Base-by-base conservation (phyloP, 108 stramenopile species). In the Fistulifera pelliculosa region DNA sequence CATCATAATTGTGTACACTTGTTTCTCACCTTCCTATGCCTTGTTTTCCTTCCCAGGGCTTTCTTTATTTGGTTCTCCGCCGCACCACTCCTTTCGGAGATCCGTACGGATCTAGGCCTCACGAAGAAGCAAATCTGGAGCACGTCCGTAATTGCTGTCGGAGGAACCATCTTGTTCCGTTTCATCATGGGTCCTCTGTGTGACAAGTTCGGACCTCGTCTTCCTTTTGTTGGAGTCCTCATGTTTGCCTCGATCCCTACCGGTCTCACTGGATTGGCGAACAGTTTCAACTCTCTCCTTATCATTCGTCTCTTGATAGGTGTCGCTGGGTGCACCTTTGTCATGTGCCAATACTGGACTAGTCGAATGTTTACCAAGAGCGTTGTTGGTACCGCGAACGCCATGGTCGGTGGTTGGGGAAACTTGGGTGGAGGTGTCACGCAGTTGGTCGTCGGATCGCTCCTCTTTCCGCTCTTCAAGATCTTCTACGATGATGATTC, bases 1-100 rank as follows among this genome's bases (percentile, higher is more conserved):
- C 16, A 48, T 48, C 12, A 41, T 41, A 11, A 13, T 41, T 14
- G 14, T 41, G 11, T 13, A 41, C 14, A 41, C 40, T 11, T 41
- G 11, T 11, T 11, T 41, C 11, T 13, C 40, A 41, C 12, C 14
- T 41, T 11, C 12, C 40, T 41, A 13, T 11, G 40, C 12, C 14
- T 14, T 41, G 12, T 13, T 41, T 41, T 41, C 12, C 83, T 87
- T 68, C 57, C 64, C n/a, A n/a, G n/a, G 24, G 91, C 90, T 23
- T 95, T 95, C 75, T 77, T 87, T 65, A 73, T 80, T 54, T 95
- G 94, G 94, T 95, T 95, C 59, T 70, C 88, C 48, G 75, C 86
- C 57, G 90, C 92, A 7, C 94, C 90, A 12, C 79, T 95, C 24
- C 61, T 95, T 23, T 56, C 71, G 2, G 86, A 90, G 52, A 80